These are phyloP conservation scores for Beauveria bassiana DNA, from an alignment of 2,329 filamentous ascomycete species.

Conservation along the genomic window DNA sequence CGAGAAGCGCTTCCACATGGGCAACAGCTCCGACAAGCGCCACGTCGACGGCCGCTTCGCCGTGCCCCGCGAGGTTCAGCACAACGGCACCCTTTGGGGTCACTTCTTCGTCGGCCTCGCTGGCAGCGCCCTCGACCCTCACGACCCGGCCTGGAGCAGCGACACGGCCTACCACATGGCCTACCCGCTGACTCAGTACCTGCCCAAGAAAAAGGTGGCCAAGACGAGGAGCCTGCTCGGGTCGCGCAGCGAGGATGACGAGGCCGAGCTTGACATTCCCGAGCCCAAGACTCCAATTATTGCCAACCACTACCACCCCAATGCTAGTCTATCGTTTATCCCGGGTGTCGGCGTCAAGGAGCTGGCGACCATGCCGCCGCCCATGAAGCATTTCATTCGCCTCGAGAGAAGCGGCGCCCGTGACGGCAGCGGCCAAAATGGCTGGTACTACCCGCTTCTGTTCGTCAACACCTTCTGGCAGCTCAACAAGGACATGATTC, in stretches of 20 bases:
- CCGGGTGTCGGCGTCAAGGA: conserved; percentile 67
- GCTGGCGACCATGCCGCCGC: conserved; percentile 61
- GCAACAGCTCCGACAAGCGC: conserved; percentile 72
- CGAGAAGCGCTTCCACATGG: conserved; percentile 72
- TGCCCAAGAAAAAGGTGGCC: conserved; percentile 79
- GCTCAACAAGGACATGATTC: conserved; percentile 80
- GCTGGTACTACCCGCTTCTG: conserved; percentile 86
- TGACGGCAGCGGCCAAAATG: conserved; percentile 76
- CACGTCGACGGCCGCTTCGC: conserved; percentile 68
- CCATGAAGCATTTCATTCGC: conserved; percentile 67
- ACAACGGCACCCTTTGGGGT: conserved; percentile 89
- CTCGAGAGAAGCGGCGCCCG: conserved; percentile 75
- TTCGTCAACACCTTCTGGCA: conserved; percentile 98
- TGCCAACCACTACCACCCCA: conserved; percentile 87
- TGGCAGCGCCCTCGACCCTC: conserved; percentile 70
- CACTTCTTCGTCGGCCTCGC: conserved; percentile 83
- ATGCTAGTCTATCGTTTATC: conserved; percentile 82
- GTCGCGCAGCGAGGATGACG: conserved; percentile 32
- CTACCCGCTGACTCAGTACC: conserved; percentile 79
- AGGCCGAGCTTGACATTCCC: conserved; percentile 43
- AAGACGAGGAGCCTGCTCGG: conserved; percentile 87
- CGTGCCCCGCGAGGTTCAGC: conserved; percentile 72
- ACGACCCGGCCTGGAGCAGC: conserved; percentile 61
- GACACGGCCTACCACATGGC: conserved; percentile 75
- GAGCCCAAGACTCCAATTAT: conserved; percentile 60